Percentiles rank a stretch among this genome's conserved stretches.
phyloP scores from a whole-genome alignment of 306 rosid genomes.

The Cyclanthera cordifolia region DNA sequence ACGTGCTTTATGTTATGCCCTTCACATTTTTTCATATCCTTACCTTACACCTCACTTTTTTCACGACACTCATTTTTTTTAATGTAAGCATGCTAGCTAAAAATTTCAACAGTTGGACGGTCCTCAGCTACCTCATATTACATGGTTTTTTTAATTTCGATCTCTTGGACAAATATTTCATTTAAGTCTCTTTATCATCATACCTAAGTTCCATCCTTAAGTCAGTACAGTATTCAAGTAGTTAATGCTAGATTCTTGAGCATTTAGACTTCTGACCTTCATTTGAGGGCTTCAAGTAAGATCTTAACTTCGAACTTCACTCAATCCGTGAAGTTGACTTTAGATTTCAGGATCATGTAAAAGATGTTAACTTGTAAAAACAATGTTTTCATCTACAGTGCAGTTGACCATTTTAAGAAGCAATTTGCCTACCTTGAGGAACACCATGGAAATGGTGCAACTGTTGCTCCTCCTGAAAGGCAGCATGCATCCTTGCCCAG shows the following conservation, averaged over 20 bases:
- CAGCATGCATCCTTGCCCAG: slow-evolving; percentile 96
- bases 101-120: neutral
- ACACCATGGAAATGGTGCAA: slow-evolving; percentile 78
- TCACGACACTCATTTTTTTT: neutral
- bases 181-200: neutral
- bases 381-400: slow-evolving; percentile 35
- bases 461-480: slow-evolving; percentile 77
- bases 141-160: neutral
- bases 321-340: neutral
- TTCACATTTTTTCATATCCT: neutral
- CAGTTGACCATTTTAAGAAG: slow-evolving; percentile 95
- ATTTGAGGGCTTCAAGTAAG: neutral
- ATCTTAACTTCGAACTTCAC: neutral
- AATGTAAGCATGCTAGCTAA: neutral
- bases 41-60: neutral
- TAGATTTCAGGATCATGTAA: neutral
- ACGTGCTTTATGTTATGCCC: neutral
- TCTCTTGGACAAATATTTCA: neutral
- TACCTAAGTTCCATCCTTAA: neutral
- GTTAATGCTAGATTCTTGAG: neutral
- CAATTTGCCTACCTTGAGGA: slow-evolving; percentile 97
- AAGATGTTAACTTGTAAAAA: neutral
- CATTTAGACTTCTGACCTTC: neutral
- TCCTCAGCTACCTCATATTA: neutral
- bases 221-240: neutral